Evolutionary conservation across 106 monocot genomes (phyloP), one percentile per base, ranked within the genome.

Genomic region (Dioscorea dumetorum): DNA sequence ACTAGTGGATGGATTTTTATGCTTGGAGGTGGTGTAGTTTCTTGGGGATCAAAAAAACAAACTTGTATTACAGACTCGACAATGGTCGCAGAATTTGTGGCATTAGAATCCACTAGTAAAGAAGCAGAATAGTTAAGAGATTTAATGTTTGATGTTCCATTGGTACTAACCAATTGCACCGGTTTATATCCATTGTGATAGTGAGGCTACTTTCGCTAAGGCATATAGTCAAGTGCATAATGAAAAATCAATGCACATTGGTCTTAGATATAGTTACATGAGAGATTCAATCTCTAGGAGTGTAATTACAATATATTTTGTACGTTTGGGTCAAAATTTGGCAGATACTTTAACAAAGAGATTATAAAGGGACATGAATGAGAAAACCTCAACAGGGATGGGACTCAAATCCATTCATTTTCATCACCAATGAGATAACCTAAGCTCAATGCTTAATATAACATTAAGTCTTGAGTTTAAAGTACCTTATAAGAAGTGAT

Each of bases 201-300:
- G 70, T 59, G 8, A 70, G 4, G 32, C 58, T n/a, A 70, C 58
- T 20, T 41, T 70, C 17, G 32, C 70, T 33, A 31, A 35, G 16
- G 58, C 33, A 16, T 59, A 34, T 58, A 70, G 34, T 21, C 14
- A 20, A 21, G 15, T 60, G 15, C 41, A 70, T 31, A 70, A 70
- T 70, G 70, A 20, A 22, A 70, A 70, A 59, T 70, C 59, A 41
- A 70, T 58, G 60, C 58, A 70, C 48, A 70, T 59, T 22, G 22
- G 34, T 58, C 70, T 59, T 11, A 70, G 58, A 70, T 35, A 70
- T 60, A 16, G 60, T 58, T 70, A 70, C 60, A 5, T 70, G 0
- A 70, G 15, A 48, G 13, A 58, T 31, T 53, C 35, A 15, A 58
- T 70, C 20, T 0, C 22, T 11, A 20, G 5, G 8, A 21, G 33